These are phyloP conservation scores for Farysia itapuensis DNA, from an alignment of 1,284 basidiomycete species.

Conservation along the genomic window DNA sequence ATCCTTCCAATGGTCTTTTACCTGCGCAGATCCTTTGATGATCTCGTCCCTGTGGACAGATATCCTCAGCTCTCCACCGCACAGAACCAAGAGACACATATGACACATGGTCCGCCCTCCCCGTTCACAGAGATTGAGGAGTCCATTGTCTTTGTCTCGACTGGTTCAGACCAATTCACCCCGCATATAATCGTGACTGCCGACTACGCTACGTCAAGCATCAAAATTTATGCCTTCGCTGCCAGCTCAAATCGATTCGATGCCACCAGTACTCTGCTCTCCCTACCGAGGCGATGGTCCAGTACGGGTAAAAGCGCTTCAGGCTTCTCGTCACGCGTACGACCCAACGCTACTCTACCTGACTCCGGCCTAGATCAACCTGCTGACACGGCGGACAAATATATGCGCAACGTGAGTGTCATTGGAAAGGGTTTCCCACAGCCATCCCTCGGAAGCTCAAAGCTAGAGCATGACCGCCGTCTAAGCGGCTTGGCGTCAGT, in stretches of 20 bases:
- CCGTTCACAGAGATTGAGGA: constrained; percentile 40
- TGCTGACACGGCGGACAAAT: not conserved
- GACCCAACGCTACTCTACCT: not conserved
- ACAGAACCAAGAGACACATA: constrained; percentile 2
- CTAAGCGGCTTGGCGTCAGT: constrained; percentile 17
- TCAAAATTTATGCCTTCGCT: constrained; percentile 41
- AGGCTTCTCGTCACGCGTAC: not conserved
- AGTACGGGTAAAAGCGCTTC: not conserved
- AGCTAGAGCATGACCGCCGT: constrained; percentile 24
- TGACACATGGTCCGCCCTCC: constrained; percentile 27
- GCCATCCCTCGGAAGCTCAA: constrained; percentile 12
- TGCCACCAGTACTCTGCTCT: constrained; percentile 19
- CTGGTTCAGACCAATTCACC: not conserved
- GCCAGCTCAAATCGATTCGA: constrained; percentile 17
- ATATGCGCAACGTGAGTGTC: not conserved
- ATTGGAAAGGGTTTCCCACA: constrained; percentile 23
- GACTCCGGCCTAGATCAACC: not conserved
- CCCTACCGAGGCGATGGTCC: constrained; percentile 3
- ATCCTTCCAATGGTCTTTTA: constrained; percentile 46
- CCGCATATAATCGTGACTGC: constrained; percentile 32
- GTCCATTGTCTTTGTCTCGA: constrained; percentile 26
- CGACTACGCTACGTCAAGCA: constrained; percentile 5
- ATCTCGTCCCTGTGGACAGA: constrained; percentile 37
- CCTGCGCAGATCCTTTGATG: constrained; percentile 43
- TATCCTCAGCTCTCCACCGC: constrained; percentile 22